Base-by-base conservation (phyloP, 306 rosid species). In the Citrullus colocynthis region DNA sequence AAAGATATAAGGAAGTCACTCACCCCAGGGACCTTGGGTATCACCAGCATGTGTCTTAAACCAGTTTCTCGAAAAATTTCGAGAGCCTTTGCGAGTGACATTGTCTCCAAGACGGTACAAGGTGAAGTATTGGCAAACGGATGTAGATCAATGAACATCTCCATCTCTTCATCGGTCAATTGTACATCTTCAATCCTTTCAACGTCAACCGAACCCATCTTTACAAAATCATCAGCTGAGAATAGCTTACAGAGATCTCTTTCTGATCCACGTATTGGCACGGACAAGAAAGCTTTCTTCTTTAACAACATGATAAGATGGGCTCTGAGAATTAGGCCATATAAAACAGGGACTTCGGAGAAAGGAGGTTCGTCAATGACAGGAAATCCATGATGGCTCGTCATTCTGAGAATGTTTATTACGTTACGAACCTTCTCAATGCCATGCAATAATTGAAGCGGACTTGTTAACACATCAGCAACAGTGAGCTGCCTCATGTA, bases 401-500 rank as follows among this genome's bases (percentile, higher is more conserved):
- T 81, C 76, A 80, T 81, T 79, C 48, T 83, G 70, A 95, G 99
- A 79, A 90, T 48, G 69, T 88, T 89, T 72, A 90, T 89, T 66
- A 95, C 86, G 76, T 89, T 84, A 28, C 93, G 78, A 58, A 95
- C 99, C 81, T 88, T 92, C 89, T 95, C 99, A 10, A 92, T 72
- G 75, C 97, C 99, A 52, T 84, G 80, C 16, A 95, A 92, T 30
- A 88, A 69, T 86, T 89, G 97, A 15, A 90, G 96, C 2, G 99
- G 99, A 17, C 99, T 96, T 14, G 88, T 89, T 81, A 91, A 91
- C n/a, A 96, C 87, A 39, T 92, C 96, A 0, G 83, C 77, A 32
- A 92, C 99, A 3, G 91, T 87, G 79, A 96, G 84, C 84, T 91
- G 99, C 85, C 98, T 86, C 97, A 88, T 92, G 73, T 89, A 96